These are phyloP conservation scores for Agarophyton chilense DNA, from an alignment of 23 red algal species.

Conservation along the genomic window DNA sequence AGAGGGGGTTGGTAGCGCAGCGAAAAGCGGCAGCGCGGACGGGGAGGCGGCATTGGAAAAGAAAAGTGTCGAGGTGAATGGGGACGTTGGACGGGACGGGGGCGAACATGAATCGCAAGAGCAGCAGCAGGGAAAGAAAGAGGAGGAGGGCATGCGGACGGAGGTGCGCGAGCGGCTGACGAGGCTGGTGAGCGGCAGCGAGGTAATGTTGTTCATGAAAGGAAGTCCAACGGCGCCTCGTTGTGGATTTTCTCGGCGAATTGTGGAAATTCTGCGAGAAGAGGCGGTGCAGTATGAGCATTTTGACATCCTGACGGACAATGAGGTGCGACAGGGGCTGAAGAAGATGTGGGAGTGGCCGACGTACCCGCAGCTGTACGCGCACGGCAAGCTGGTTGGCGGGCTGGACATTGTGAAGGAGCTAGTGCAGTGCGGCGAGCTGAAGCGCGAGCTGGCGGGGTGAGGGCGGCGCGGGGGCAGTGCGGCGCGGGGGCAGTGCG, in stretches of 20 bases:
- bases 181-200: slow-evolving; percentile 22
- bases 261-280: slow-evolving; percentile 70
- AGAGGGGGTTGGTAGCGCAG: neutral
- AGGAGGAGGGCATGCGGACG: slow-evolving; percentile 8
- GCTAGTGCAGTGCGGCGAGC: slow-evolving; percentile 57
- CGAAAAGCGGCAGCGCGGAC: neutral
- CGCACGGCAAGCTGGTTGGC: slow-evolving; percentile 79
- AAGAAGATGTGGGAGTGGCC: slow-evolving; percentile 81
- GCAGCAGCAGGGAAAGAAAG: too few relatives aligned
- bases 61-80: neutral
- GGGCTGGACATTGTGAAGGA: slow-evolving; percentile 92
- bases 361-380: slow-evolving; percentile 97
- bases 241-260: slow-evolving; percentile 81
- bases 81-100: too few relatives aligned
- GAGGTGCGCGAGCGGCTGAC: slow-evolving; percentile 29
- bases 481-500: neutral
- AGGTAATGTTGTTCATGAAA: slow-evolving; percentile 98
- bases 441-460: slow-evolving; percentile 30
- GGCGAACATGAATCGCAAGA: too few relatives aligned
- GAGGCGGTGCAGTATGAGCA: slow-evolving; percentile 59
- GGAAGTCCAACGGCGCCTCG: slow-evolving; percentile 74
- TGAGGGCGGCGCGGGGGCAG: neutral
- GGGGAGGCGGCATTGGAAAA: neutral
- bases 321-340: slow-evolving; percentile 77
- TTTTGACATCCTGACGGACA: slow-evolving; percentile 92